phyloP scores from a whole-genome alignment of 2,329 filamentous ascomycete species.

The Aspergillus floridensis region DNA sequence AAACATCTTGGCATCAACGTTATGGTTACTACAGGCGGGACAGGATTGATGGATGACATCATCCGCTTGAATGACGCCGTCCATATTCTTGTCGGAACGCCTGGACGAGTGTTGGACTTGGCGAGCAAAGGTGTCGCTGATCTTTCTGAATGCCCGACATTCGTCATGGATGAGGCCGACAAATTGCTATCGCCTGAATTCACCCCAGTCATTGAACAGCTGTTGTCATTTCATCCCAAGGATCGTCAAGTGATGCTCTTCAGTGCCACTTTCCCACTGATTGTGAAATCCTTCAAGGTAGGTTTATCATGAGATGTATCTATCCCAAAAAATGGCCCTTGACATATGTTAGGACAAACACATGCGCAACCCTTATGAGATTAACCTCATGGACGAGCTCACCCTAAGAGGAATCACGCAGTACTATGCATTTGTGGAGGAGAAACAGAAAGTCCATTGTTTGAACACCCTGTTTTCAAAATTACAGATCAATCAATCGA shows the following conservation, averaged over 20 bases:
- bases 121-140: conserved; percentile 96
- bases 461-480: conserved; percentile 98
- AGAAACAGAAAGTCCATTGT: conserved; percentile 99
- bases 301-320: not conserved
- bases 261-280: conserved; percentile 94
- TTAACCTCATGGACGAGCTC: conserved; percentile 99
- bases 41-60: conserved; percentile 92
- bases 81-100: conserved; percentile 96
- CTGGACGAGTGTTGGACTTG: conserved; percentile 91
- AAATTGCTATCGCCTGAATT: conserved; percentile 97
- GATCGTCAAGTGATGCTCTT: conserved; percentile 99
- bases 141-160: conserved; percentile 92
- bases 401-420: conserved; percentile 97
- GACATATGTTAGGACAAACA: conserved; percentile 68
- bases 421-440: conserved; percentile 98
- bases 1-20: conserved; percentile 97
- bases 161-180: conserved; percentile 99
- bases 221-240: conserved; percentile 92
- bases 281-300: conserved; percentile 89
- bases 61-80: conserved; percentile 90
- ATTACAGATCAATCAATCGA: conserved; percentile 99
- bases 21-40: conserved; percentile 98
- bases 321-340: conserved; percentile 29
- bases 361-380: conserved; percentile 94
- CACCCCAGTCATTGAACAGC: conserved; percentile 93